phyloP scores from a whole-genome alignment of 2,329 filamentous ascomycete genomes.

The Sporothrix schenckii region DNA sequence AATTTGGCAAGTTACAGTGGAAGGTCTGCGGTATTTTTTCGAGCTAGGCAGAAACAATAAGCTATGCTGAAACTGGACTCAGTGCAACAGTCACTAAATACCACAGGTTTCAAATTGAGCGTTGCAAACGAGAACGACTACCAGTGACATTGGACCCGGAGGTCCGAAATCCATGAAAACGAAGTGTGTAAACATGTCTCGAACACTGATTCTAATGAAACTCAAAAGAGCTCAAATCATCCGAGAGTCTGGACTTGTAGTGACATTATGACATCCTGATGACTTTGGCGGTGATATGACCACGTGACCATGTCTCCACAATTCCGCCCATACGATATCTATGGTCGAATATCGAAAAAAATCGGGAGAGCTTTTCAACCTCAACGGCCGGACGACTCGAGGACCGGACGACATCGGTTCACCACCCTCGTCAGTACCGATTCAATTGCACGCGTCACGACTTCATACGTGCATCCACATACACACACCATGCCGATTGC shows the following conservation, averaged over 20 bases:
- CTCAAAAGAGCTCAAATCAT: neutral
- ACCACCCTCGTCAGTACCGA: neutral
- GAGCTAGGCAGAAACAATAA: conserved; percentile 10
- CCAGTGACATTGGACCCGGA: neutral
- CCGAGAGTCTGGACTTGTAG: neutral
- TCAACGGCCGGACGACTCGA: neutral
- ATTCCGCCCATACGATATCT: neutral
- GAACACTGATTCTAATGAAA: neutral
- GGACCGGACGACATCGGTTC: conserved; percentile 1
- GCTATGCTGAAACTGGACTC: no score
- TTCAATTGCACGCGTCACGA: neutral
- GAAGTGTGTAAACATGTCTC: neutral
- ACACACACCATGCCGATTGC: conserved; percentile 29
- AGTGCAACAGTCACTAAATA: neutral
- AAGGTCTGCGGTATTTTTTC: neutral
- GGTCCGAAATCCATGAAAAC: neutral
- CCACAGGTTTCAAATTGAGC: neutral
- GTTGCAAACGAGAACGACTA: neutral
- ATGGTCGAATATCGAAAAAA: conserved; percentile 25
- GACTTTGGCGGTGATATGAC: neutral
- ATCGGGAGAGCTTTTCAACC: conserved; percentile 23
- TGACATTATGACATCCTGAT: neutral
- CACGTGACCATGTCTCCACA: conserved; percentile 11
- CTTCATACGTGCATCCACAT: neutral
- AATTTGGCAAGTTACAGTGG: neutral